A percentile compares a stretch with the other conserved stretches of the same genome.
Conservation (phyloP, 768 basidiomycete genomes). For the Hericium coralloides region DNA sequence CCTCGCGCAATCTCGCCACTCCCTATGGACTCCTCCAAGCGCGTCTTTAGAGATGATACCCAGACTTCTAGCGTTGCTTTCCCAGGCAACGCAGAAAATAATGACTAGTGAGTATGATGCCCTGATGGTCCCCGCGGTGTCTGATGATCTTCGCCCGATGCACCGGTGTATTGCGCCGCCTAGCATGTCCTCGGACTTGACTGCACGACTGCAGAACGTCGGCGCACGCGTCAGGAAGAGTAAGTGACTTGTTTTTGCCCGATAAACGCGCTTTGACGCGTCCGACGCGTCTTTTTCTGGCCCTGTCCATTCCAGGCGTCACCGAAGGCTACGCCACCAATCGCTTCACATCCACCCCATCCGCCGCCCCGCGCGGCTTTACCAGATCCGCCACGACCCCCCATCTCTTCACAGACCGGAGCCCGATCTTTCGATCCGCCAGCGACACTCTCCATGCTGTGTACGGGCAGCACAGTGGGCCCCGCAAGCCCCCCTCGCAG, state of each 20-base stretch:
- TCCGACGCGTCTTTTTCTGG: slow-evolving; percentile 17
- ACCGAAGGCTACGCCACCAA: slow-evolving; percentile 45
- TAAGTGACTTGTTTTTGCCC: slow-evolving; percentile 25
- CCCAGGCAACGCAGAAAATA: not conserved
- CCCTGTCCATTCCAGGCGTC: slow-evolving; percentile 35
- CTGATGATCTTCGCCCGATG: not conserved
- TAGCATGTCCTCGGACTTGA: slow-evolving; percentile 41
- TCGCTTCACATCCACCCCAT: slow-evolving; percentile 5
- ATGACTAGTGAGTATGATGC: slow-evolving; percentile 1
- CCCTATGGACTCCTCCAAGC: not conserved
- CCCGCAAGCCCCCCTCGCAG: slow-evolving; percentile 21
- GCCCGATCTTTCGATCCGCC: slow-evolving; percentile 41
- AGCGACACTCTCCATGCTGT: slow-evolving; percentile 48
- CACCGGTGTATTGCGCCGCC: not conserved
- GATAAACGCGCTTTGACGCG: slow-evolving; percentile 9
- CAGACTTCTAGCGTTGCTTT: not conserved
- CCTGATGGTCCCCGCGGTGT: no score
- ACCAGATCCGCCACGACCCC: not conserved
- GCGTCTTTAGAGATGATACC: not conserved
- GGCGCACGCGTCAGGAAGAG: slow-evolving; percentile 55
- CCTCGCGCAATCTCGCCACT: not conserved
- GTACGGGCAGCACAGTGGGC: slow-evolving; percentile 26
- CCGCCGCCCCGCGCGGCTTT: not conserved
- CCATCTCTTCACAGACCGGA: slow-evolving; percentile 5
- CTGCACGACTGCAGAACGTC: slow-evolving; percentile 44